These are phyloP conservation scores for Narthecium ossifragum DNA, from an alignment of 106 monocot genomes.

Conservation along the genomic window DNA sequence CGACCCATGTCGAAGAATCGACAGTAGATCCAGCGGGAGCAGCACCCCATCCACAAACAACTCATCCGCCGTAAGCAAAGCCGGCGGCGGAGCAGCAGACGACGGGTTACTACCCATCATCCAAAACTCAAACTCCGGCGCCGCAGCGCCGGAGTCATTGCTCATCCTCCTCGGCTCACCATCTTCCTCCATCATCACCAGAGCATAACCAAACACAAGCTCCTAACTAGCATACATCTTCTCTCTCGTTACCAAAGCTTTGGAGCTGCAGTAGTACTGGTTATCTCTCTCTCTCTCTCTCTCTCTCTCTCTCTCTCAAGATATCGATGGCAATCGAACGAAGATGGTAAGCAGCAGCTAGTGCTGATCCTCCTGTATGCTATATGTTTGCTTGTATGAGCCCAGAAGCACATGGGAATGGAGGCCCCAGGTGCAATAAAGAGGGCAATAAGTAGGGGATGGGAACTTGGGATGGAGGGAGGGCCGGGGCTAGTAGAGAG, in stretches of 20 bases:
- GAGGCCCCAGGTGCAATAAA: neutral
- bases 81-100: slow-evolving; percentile 11
- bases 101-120: slow-evolving; percentile 30
- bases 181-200: neutral
- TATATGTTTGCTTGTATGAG: neutral
- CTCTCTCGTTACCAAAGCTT: too few relatives aligned
- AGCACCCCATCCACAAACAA: slow-evolving; percentile 73
- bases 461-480: neutral
- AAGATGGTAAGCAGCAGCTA: neutral
- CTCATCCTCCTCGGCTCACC: slow-evolving; percentile 7
- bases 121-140: slow-evolving; percentile 91
- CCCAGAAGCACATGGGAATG: neutral
- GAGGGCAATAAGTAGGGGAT: slow-evolving; percentile 5
- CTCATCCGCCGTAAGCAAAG: slow-evolving; percentile 60
- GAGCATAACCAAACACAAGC: too few relatives aligned
- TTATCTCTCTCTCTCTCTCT: too few relatives aligned
- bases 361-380: neutral
- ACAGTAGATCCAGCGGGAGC: slow-evolving; percentile 51
- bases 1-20: too few relatives aligned
- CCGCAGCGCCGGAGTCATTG: slow-evolving; percentile 27
- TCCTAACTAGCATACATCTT: too few relatives aligned
- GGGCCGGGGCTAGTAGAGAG: neutral
- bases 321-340: neutral
- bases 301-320: neutral
- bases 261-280: too few relatives aligned